Evolutionary conservation across 306 rosid genomes (phyloP).

Genomic region (Casuarina cunninghamiana): DNA sequence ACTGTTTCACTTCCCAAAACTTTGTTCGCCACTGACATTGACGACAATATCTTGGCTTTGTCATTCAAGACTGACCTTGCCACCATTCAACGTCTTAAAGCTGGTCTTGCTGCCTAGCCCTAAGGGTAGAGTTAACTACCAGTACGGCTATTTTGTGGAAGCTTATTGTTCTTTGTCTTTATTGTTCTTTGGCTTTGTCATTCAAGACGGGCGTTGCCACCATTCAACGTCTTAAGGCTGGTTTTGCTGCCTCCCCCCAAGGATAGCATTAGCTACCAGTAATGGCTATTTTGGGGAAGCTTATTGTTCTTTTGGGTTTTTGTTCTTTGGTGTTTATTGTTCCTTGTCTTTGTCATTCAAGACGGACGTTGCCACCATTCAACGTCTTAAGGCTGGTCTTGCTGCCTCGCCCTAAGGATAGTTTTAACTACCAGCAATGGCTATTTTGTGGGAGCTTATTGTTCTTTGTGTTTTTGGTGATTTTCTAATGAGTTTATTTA

Average conservation of each 20-base stretch:
- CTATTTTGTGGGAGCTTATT: no score
- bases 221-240: no score
- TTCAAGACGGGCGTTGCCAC: no score
- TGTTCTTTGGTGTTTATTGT: not conserved
- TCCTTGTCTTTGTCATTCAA: no score
- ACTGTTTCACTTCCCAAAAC: constrained; percentile 41
- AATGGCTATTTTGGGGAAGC: not conserved
- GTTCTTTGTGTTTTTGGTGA: no score
- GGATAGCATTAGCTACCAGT: not conserved
- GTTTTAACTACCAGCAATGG: no score
- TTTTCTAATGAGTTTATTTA: no score
- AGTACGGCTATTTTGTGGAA: not conserved
- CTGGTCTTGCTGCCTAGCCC: constrained; percentile 37
- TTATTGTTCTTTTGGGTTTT: not conserved
- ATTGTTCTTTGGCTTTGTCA: no score
- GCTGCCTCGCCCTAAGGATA: no score
- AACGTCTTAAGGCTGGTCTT: no score
- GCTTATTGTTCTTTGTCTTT: not conserved
- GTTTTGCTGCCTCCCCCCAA: not conserved
- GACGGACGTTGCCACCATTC: no score
- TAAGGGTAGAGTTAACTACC: not conserved
- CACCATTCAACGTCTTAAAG: constrained; percentile 42
- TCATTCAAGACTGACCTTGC: constrained; percentile 47
- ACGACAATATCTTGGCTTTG: constrained; percentile 44
- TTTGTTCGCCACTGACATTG: constrained; percentile 37